Evolutionary conservation across 441 rosid species (phyloP), one percentile per base, ranked within the genome.

Genomic region (Sinapis alba): DNA sequence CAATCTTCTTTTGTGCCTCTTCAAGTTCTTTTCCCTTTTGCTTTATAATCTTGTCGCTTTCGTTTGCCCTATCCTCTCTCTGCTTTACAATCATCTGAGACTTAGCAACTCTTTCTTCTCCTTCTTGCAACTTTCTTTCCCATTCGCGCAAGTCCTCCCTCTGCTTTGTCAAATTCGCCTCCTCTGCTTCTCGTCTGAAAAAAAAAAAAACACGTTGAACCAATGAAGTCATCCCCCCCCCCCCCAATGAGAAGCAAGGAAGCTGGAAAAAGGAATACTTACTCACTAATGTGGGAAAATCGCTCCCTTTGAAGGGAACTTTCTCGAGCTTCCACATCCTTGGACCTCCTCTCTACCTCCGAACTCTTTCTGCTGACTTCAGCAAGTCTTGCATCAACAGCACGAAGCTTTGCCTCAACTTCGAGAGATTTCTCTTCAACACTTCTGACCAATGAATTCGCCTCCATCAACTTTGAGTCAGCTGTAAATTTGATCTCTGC

Each of bases 11-110:
- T 62, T 89, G 97, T 10, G 82, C 68, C 73, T 87, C 97, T 79
- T 96, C 98, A 76, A 93, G 84, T 45, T 88, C 88, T 78, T 85
- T 91, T 84, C 91, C 93, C 74, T 91, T 96, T 79, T 83, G 87
- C 82, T 89, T 93, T 54, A 83, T 80, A 32, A 88, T 79, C 80
- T 75, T 88, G 81, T 91, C 92, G 38, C 79, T 85, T 79, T 89
- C 97, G 74, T 89, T 96, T 69, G 97, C 91, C 80, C 91, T 91
- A 74, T 93, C 96, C 86, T 96, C 99, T 81, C 98, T 90, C 78
- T 93, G 97, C 68, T 89, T 90, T 59, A 93, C 80, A 70, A 91
- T 77, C 82, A 87, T 85, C 71, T 85, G 96, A 72, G 84, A 74
- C 78, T 87, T 90, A n/a, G 89, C 86, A 65, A 93, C 72, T 86